Evolutionary conservation across 2,329 filamentous ascomycete genomes (phyloP).

Genomic region (Talaromyces piceae): DNA sequence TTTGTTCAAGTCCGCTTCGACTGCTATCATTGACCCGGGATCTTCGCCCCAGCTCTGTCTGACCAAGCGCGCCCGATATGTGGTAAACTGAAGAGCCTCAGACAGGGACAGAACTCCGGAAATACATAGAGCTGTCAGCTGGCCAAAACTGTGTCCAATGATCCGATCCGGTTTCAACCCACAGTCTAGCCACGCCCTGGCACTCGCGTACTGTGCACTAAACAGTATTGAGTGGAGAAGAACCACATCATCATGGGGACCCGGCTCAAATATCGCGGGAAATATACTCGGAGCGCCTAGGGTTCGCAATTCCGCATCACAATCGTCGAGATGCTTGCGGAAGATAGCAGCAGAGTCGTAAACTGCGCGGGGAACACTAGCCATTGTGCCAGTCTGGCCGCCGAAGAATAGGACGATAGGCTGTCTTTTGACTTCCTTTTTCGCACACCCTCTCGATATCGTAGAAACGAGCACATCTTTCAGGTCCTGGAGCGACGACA

Average conservation of each 20-base stretch:
- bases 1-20: background rate
- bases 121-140: background rate
- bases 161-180: background rate
- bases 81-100: background rate
- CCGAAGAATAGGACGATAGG: constrained; percentile 32
- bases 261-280: background rate
- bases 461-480: background rate
- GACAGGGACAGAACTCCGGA: background rate
- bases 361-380: background rate
- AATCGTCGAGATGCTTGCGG: background rate
- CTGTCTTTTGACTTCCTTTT: background rate
- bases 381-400: constrained; percentile 28
- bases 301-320: background rate
- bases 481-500: background rate
- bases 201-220: background rate
- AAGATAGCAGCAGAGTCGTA: background rate
- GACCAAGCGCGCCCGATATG: background rate
- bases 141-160: background rate
- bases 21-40: background rate
- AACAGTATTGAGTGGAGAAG: background rate
- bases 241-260: background rate
- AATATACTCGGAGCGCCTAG: background rate
- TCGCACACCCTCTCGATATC: background rate
- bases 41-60: background rate
- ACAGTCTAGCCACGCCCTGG: background rate